phyloP scores from a whole-genome alignment of 169 alveolate species.

The Eimeria maxima region DNA sequence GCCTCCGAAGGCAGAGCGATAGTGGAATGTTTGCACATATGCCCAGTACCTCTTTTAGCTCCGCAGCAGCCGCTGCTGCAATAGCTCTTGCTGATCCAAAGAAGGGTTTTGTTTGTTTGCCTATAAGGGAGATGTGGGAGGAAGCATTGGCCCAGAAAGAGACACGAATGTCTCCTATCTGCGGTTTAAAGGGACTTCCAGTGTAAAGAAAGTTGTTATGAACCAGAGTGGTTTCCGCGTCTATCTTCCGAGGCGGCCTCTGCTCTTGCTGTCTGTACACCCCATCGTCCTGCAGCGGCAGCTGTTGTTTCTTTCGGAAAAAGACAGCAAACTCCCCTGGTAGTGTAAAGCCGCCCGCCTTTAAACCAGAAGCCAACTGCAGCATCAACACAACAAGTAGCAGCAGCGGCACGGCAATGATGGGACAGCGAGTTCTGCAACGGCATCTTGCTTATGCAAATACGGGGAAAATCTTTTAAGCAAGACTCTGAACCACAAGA shows the following conservation, averaged over 20 bases:
- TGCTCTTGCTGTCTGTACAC: constrained; percentile 42
- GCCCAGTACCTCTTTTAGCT: neutral
- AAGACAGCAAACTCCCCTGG: constrained; percentile 26
- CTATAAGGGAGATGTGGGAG: constrained; percentile 80
- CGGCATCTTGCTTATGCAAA: neutral
- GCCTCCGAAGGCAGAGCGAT: too few relatives aligned
- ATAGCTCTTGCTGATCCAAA: constrained; percentile 19
- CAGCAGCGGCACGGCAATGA: neutral
- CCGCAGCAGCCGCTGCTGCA: neutral
- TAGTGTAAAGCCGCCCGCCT: constrained; percentile 74
- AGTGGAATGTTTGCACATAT: too few relatives aligned
- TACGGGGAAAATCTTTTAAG: too few relatives aligned
- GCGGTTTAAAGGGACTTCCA: constrained; percentile 77
- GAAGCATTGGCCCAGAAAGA: constrained; percentile 82
- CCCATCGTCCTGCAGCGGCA: constrained; percentile 79
- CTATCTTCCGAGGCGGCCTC: constrained; percentile 72
- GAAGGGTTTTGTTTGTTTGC: constrained; percentile 43
- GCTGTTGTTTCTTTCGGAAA: constrained; percentile 72
- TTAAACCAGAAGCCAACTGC: constrained; percentile 40
- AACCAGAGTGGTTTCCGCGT: constrained; percentile 77
- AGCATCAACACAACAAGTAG: neutral
- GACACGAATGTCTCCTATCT: constrained; percentile 78
- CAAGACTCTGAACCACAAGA: too few relatives aligned
- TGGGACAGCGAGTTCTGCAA: neutral
- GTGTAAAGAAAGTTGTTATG: constrained; percentile 70